Evolutionary conservation across 306 rosid species (phyloP), one percentile per base, ranked within the genome.

Genomic region (Quercus bicolor): DNA sequence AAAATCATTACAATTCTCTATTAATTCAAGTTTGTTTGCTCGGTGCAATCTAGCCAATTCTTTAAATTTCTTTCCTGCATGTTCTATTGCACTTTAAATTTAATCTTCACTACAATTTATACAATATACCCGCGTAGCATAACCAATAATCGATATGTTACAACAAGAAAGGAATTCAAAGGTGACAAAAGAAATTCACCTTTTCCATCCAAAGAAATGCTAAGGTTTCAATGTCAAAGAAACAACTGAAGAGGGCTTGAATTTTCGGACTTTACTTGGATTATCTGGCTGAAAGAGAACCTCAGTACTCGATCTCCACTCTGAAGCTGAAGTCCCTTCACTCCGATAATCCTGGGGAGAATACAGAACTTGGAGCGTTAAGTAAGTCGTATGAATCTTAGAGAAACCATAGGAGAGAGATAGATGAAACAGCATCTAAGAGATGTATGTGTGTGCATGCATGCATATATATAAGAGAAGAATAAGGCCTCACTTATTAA

Each of bases 281-380:
- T 87, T 84, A 26, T 78, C 73, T 5, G 88, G 93, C 86, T 90
- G 93, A 84, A 95, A 91, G 78, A 88, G 23, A 48, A 95, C 85
- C 85, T 91, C 98, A 0, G 94, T 95, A 62, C 87, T 85, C 29
- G 98, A 90, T 88, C 88, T 91, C 94, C 88, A 92, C 81, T 90
- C 91, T 26, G 89, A 62, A 56, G 82, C 78, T 21, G 94, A 87
- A 78, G 86, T 84, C 71, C 89, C 96, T 77, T 92, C 91, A 48
- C 85, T 84, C 85, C 94, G 88, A 76, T 90, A 91, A 80, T 92
- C 94, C 8, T 97, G 94, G 34, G 83, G 80, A 9, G 85, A 56
- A 76, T 80, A 91, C 72, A 92, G 61, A 80, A 92, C 97, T 84
- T 93, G 96, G 69, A 91, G 97, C 84, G 81, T 91, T 13, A 96